Percentiles rank a stretch among this genome's conserved stretches.
Evolutionary conservation across 2,329 filamentous ascomycete genomes (phyloP).

Genomic region (Cryphonectria radicalis): DNA sequence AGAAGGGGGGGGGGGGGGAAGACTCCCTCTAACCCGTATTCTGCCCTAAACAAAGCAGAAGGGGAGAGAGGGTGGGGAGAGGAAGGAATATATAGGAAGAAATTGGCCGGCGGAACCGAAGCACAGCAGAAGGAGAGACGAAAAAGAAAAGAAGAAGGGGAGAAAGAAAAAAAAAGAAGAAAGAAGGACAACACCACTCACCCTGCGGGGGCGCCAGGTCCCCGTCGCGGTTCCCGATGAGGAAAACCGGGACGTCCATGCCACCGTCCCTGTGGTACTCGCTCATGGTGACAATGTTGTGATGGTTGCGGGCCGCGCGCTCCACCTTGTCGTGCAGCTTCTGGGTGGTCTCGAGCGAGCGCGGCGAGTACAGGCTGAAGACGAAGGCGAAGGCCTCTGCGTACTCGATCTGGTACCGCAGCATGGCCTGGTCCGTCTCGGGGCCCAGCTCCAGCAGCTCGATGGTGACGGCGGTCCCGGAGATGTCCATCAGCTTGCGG

Average conservation of each 20-base stretch:
- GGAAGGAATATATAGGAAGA: background rate
- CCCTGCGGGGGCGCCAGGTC: conserved; percentile 29
- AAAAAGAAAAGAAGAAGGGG: background rate
- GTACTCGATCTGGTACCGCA: conserved; percentile 30
- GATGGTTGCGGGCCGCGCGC: conserved; percentile 27
- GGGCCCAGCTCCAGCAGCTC: conserved; percentile 30
- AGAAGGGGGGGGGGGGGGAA: background rate
- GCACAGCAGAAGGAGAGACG: background rate
- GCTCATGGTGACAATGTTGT: conserved; percentile 30
- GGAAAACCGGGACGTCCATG: conserved; percentile 28
- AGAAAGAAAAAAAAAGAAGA: background rate
- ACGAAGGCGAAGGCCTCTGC: conserved; percentile 30
- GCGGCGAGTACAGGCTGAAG: conserved; percentile 29
- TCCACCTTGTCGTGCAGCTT: conserved; percentile 28
- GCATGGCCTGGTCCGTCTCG: conserved; percentile 28
- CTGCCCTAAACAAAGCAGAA: background rate
- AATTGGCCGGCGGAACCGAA: too few relatives aligned
- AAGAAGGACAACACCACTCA: conserved; percentile 13
- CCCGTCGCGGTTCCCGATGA: conserved; percentile 29
- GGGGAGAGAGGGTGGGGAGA: background rate
- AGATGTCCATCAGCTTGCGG: conserved; percentile 31
- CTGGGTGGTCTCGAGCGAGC: conserved; percentile 27
- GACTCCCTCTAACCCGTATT: too few relatives aligned
- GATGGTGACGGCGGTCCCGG: conserved; percentile 22
- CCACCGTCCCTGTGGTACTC: conserved; percentile 25